phyloP scores from a whole-genome alignment of 2,329 filamentous ascomycete genomes.

The Fusarium sp. region DNA sequence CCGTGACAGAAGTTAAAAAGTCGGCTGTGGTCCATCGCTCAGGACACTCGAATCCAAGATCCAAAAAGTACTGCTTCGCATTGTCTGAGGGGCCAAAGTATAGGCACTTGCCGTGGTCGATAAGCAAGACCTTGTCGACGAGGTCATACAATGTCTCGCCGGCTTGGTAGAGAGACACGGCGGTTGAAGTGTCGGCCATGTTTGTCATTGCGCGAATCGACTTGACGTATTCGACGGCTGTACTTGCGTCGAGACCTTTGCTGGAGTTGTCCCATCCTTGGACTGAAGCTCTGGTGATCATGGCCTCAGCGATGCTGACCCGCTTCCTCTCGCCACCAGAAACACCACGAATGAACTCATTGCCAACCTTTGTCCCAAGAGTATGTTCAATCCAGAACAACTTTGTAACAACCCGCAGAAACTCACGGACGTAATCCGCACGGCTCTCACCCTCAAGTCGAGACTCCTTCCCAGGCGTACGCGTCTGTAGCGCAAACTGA shows the following conservation, averaged over 20 bases:
- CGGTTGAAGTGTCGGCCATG: conserved; percentile 78
- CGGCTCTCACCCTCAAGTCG: conserved; percentile 71
- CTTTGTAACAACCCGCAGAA: conserved; percentile 73
- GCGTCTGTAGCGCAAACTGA: conserved; percentile 73
- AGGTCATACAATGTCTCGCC: conserved; percentile 74
- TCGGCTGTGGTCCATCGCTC: conserved; percentile 78
- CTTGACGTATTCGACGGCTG: conserved; percentile 78
- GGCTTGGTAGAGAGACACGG: conserved; percentile 79
- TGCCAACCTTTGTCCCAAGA: conserved; percentile 75
- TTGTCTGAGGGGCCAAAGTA: conserved; percentile 75
- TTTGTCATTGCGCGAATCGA: conserved; percentile 73
- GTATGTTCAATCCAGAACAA: conserved; percentile 80
- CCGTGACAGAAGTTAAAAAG: conserved; percentile 83
- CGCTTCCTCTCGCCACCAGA: conserved; percentile 78
- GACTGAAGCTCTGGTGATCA: conserved; percentile 70
- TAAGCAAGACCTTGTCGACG: conserved; percentile 83
- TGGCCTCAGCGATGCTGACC: conserved; percentile 79
- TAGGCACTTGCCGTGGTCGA: conserved; percentile 77
- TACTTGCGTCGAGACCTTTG: conserved; percentile 77
- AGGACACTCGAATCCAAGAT: conserved; percentile 80
- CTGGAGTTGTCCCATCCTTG: conserved; percentile 83
- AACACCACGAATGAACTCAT: conserved; percentile 73
- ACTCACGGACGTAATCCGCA: conserved; percentile 64
- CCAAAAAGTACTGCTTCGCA: conserved; percentile 76
- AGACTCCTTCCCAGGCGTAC: conserved; percentile 64